These are phyloP conservation scores for Rhytidiadelphus loreus DNA, from an alignment of 225 moss, liverwort and hornwort species.

Conservation along the genomic window DNA sequence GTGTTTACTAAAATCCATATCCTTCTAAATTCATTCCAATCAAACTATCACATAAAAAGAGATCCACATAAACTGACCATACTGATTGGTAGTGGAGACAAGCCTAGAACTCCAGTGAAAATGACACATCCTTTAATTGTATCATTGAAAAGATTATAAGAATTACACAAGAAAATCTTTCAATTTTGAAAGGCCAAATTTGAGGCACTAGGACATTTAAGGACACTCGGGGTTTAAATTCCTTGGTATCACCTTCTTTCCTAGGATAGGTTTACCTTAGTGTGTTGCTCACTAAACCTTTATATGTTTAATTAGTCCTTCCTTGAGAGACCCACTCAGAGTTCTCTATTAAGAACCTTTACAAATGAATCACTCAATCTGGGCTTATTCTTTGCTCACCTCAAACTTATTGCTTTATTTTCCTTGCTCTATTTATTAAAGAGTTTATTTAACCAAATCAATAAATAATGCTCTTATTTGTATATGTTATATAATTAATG, in stretches of 20 bases:
- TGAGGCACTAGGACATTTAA: too few species aligned
- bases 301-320: neutral
- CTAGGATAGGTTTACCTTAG: rapidly evolving
- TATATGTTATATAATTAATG: neutral
- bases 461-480: neutral
- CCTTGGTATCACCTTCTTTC: neutral
- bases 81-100: too few species aligned
- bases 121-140: too few species aligned
- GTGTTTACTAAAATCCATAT: too few species aligned
- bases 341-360: neutral
- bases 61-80: too few species aligned
- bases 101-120: too few species aligned
- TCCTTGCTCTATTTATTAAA: rapidly evolving
- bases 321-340: neutral
- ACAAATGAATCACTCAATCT: neutral
- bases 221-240: too few species aligned
- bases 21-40: too few species aligned
- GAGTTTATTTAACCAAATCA: neutral
- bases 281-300: neutral
- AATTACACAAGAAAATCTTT: too few species aligned
- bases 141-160: too few species aligned
- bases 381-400: neutral
- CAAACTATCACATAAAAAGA: too few species aligned
- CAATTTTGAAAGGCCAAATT: too few species aligned
- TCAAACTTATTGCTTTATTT: neutral